Evolutionary conservation across 2,329 filamentous ascomycete species (phyloP).

Genomic region (Colletotrichum sp.): DNA sequence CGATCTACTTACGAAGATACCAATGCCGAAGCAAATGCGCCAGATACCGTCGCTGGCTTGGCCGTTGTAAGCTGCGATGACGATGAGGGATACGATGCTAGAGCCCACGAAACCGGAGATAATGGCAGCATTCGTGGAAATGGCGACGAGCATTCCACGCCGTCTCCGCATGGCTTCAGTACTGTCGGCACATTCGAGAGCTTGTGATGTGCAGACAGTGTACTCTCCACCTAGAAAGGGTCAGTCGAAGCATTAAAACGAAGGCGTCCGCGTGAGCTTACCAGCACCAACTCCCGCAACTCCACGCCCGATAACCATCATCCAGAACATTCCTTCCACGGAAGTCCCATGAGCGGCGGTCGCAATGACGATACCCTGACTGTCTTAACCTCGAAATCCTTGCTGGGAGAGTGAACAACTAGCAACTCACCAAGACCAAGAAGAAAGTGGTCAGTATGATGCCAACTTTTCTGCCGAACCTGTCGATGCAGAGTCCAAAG

Average conservation of each 20-base stretch:
- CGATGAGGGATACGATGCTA: slow-evolving; percentile 49
- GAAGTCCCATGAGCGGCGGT: slow-evolving; percentile 47
- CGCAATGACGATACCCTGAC: slow-evolving; percentile 43
- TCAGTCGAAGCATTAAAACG: neutral
- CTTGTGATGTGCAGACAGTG: slow-evolving; percentile 30
- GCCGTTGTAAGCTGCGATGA: slow-evolving; percentile 40
- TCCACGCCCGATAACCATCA: slow-evolving; percentile 52
- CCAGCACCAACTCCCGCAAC: slow-evolving; percentile 52
- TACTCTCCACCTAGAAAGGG: slow-evolving; percentile 29
- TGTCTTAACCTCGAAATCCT: neutral
- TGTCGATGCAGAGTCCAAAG: slow-evolving; percentile 47
- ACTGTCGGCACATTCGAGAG: slow-evolving; percentile 32
- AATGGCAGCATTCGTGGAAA: slow-evolving; percentile 49
- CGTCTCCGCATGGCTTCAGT: slow-evolving; percentile 26
- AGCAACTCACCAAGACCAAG: slow-evolving; percentile 37
- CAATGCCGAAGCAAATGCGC: slow-evolving; percentile 46
- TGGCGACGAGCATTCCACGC: slow-evolving; percentile 33
- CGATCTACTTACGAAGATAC: slow-evolving; percentile 35
- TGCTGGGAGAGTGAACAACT: fast-evolving
- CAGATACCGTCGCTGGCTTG: slow-evolving; percentile 44
- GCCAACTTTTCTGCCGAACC: slow-evolving; percentile 48
- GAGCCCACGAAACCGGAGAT: slow-evolving; percentile 39
- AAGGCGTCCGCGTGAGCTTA: neutral
- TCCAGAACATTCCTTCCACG: slow-evolving; percentile 52
- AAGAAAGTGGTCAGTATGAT: slow-evolving; percentile 49